phyloP scores from a whole-genome alignment of 140 eudicot genomes.

The Erigeron philadelphicus region DNA sequence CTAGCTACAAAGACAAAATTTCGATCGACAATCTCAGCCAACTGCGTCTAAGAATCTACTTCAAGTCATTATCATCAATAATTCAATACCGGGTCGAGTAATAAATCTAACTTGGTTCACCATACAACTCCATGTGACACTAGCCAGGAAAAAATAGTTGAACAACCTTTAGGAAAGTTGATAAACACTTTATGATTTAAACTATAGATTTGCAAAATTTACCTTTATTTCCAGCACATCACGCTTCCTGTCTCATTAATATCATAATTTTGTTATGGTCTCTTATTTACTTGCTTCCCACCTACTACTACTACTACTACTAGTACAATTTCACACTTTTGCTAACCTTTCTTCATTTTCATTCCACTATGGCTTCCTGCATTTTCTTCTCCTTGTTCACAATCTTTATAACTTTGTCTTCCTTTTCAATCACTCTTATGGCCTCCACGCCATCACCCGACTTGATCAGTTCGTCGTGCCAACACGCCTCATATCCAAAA shows the following conservation, averaged over 20 bases:
- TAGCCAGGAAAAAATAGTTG: background rate
- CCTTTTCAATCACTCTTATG: slow-evolving; percentile 1
- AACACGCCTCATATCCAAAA: slow-evolving; percentile 73
- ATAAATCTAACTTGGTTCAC: too few relatives aligned
- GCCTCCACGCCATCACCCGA: slow-evolving; percentile 22
- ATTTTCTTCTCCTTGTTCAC: slow-evolving; percentile 32
- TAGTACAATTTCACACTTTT: slow-evolving; percentile 28
- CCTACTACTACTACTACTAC: slow-evolving; percentile 31
- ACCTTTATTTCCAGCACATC: slow-evolving; percentile 27
- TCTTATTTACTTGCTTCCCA: slow-evolving; percentile 26
- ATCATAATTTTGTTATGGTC: background rate
- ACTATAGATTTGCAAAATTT: background rate
- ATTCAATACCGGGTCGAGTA: too few relatives aligned
- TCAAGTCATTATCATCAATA: too few relatives aligned
- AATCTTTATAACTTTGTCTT: slow-evolving; percentile 6
- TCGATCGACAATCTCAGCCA: too few relatives aligned
- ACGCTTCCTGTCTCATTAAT: slow-evolving; percentile 17
- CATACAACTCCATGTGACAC: too few relatives aligned
- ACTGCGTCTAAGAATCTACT: too few relatives aligned
- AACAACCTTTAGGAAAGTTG: background rate
- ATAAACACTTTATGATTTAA: background rate
- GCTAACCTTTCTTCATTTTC: slow-evolving; percentile 19
- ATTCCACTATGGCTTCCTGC: slow-evolving; percentile 29
- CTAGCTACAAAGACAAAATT: too few relatives aligned
- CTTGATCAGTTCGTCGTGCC: slow-evolving; percentile 56